phyloP scores from a whole-genome alignment of 768 basidiomycete species.

The Kwoniella heveanensis region DNA sequence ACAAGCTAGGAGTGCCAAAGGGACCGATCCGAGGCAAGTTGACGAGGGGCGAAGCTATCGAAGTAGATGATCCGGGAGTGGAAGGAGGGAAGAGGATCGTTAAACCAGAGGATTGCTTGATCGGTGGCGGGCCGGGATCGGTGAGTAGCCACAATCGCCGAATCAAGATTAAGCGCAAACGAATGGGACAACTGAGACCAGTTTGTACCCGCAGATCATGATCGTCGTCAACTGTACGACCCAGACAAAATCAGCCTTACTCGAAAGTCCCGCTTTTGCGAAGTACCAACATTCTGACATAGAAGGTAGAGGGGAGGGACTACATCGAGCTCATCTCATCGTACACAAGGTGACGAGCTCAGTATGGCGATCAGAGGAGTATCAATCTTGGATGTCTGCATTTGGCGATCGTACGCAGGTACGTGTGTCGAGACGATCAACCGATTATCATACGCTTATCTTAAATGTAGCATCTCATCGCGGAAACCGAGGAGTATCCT shows the following conservation, averaged over 20 bases:
- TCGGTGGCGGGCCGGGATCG: slow-evolving; percentile 41
- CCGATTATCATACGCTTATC: too few relatives aligned
- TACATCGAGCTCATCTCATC: slow-evolving; percentile 51
- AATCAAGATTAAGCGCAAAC: neutral
- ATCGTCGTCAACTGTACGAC: slow-evolving; percentile 75
- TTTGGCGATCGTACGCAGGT: slow-evolving; percentile 70
- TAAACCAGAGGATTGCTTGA: slow-evolving; percentile 50
- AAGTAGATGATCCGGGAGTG: slow-evolving; percentile 48
- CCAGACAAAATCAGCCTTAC: slow-evolving; percentile 19
- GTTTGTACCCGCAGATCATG: slow-evolving; percentile 26
- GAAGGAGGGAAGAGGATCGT: slow-evolving; percentile 45
- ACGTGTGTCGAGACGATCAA: too few relatives aligned
- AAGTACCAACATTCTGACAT: slow-evolving; percentile 20
- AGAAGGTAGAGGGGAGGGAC: slow-evolving; percentile 55
- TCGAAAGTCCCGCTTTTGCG: slow-evolving; percentile 23
- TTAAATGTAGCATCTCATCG: slow-evolving; percentile 75
- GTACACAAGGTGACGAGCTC: slow-evolving; percentile 71
- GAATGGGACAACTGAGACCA: neutral
- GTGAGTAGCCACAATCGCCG: slow-evolving; percentile 35
- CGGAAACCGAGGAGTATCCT: slow-evolving; percentile 65
- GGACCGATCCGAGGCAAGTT: slow-evolving; percentile 66
- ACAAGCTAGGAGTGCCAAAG: slow-evolving; percentile 65
- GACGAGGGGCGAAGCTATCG: slow-evolving; percentile 68
- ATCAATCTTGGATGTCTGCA: slow-evolving; percentile 70
- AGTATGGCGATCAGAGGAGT: slow-evolving; percentile 71